Evolutionary conservation across 371 early-diverging fungal genomes (phyloP), one percentile per base, ranked within the genome.

Genomic region (Cokeromyces recurvatus): DNA sequence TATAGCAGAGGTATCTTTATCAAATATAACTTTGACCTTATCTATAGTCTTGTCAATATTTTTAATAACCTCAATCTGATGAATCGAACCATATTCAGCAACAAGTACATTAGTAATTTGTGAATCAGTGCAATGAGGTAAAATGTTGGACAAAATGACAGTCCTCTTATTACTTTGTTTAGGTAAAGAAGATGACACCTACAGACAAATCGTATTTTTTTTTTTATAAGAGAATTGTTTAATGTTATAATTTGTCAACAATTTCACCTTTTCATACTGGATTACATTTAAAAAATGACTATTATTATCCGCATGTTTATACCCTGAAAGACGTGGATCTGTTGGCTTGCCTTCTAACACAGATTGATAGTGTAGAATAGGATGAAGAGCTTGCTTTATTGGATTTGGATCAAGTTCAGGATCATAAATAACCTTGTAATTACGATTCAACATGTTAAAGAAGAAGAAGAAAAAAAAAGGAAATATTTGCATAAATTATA

Each of bases 51-150:
- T 61, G 6, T 74, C 78, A 1, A 74, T 74, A 34, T 66, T 62
- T 47, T 66, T 63, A 34, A 74, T 69, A 38, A 78, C 67, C n/a
- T 65, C 54, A 35, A 74, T 69, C 23, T 54, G 56, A 43, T 66
- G 48, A 7, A 78, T 71, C 31, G 65, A 59, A 10, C 78, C 75
- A 55, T 74, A 78, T 34, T 68, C 62, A 16, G 78, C 73, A n/a
- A n/a, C n/a, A 46, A 74, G 68, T 23, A 62, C 46, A 4, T 68
- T 65, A 14, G 52, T 54, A 14, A 69, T 44, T 44, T 69, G 70
- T n/a, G 60, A 43, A 51, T 62, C 65, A 12, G 70, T 69, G 1
- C 58, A 60, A 7, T 57, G 46, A n/a, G 70, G 59, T 32, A 63
- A 56, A 16, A 69, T 50, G 27, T 62, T 54, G 15, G 70, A 62